These are phyloP conservation scores for Liquidambar formosana DNA, from an alignment of 164 flowering plant species.

Conservation along the genomic window DNA sequence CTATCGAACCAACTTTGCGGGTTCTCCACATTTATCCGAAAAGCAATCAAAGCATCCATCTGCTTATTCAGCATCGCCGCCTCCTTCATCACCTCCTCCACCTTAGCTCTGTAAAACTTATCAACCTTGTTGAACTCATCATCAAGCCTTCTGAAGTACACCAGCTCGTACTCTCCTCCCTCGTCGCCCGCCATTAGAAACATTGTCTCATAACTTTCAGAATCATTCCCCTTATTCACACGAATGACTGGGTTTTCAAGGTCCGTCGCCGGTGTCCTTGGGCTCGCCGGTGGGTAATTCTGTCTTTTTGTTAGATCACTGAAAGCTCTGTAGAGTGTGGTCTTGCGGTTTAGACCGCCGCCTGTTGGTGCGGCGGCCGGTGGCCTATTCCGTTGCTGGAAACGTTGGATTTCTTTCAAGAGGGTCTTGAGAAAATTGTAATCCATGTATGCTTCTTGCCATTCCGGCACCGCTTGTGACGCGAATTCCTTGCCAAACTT, in stretches of 20 bases:
- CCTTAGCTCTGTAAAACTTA: constrained; percentile 29
- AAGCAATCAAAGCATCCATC: constrained; percentile 43
- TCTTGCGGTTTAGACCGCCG: constrained; percentile 18
- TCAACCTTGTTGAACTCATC: constrained; percentile 41
- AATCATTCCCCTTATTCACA: constrained; percentile 14
- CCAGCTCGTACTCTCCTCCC: constrained; percentile 36
- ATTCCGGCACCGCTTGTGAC: constrained; percentile 76
- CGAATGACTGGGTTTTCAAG: constrained; percentile 30
- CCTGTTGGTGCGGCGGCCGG: constrained; percentile 11
- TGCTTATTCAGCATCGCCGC: constrained; percentile 33
- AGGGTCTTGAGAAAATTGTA: constrained; percentile 36
- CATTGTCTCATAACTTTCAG: constrained; percentile 19
- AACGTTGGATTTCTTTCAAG: constrained; percentile 33
- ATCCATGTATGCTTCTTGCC: constrained; percentile 75
- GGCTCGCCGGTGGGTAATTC: not conserved
- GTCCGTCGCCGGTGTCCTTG: not conserved
- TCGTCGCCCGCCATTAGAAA: constrained; percentile 31
- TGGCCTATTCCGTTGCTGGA: constrained; percentile 16
- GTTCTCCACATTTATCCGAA: constrained; percentile 35
- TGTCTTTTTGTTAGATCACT: constrained; percentile 38
- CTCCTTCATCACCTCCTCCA: constrained; percentile 37
- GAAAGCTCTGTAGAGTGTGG: constrained; percentile 42
- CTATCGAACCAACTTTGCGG: constrained; percentile 28
- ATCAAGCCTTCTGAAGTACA: constrained; percentile 32
- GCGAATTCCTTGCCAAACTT: constrained; percentile 71